These are phyloP conservation scores for Triticum timopheevii DNA, from an alignment of 176 grass and related monocot genomes.

Conservation along the genomic window DNA sequence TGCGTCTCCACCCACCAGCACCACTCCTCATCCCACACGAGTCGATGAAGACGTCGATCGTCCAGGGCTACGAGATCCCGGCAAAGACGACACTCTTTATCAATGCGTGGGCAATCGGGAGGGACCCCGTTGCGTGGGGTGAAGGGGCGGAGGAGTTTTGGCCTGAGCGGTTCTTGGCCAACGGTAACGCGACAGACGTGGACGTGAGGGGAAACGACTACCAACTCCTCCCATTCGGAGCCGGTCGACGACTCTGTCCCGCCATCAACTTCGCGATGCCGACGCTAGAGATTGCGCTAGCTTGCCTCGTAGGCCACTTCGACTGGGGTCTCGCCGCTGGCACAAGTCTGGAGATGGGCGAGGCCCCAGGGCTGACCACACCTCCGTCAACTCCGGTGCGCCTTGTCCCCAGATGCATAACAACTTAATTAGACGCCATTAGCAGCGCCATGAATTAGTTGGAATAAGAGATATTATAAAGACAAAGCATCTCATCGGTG, in stretches of 20 bases:
- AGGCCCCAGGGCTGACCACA: not conserved
- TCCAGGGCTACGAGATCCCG: constrained; percentile 49
- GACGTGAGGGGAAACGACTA: constrained; percentile 52
- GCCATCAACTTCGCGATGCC: constrained; percentile 13
- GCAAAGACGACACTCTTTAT: constrained; percentile 43
- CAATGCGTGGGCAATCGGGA: constrained; percentile 64
- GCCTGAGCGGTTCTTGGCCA: constrained; percentile 53
- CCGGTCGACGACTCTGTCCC: constrained; percentile 61
- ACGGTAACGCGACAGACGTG: not conserved
- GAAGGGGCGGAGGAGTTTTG: constrained; percentile 50
- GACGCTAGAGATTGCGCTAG: constrained; percentile 53
- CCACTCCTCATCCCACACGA: constrained; percentile 54
- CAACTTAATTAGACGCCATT: not conserved
- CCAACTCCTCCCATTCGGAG: constrained; percentile 60
- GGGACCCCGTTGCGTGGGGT: constrained; percentile 52
- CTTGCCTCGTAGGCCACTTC: constrained; percentile 41
- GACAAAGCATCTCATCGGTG: no score
- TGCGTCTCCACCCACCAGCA: constrained; percentile 52
- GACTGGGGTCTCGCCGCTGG: constrained; percentile 48
- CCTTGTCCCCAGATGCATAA: not conserved
- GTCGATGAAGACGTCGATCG: constrained; percentile 4
- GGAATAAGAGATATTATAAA: no score
- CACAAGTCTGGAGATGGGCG: no score
- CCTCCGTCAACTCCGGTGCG: constrained; percentile 39
- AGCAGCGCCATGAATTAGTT: no score